Base-by-base conservation (phyloP, 305 asterid species). In the Stenogyne calaminthoides region DNA sequence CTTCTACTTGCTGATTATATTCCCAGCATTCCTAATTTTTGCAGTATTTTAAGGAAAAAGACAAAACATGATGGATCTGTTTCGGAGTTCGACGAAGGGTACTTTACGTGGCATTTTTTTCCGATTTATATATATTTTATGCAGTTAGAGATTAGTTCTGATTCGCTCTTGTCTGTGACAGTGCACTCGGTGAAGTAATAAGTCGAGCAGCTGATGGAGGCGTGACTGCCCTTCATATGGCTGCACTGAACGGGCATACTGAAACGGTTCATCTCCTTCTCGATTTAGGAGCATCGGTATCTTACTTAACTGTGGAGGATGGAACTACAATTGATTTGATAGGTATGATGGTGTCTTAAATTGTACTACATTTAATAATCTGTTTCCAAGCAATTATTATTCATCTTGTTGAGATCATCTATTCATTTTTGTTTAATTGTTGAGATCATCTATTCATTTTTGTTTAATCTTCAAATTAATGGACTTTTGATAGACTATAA, bases 181-280 rank as follows among this genome's bases (percentile, higher is more conserved):
- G 97, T 78, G 91, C 86, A 61, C 89, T 92, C 19, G 70, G 62
- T 73, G 91, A 84, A 79, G 90, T 86, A 55, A 84, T 92, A 80
- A 86, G 82, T 40, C 85, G 87, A 79, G 84, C 97, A 42, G 98
- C 97, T 51, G 97, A 90, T 86, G 98, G 97, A 39, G 96, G 98
- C 51, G 84, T 90, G 49, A 88, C 91, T 11, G 90, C 98, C 80
- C 91, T 91, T 77, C 98, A 92, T 78, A 92, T 90, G 98, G 93
- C 97, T 55, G 91, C 97, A 9, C 75, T 92, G 61, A 92, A 92
- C 37, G 96, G 98, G 64, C 98, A 92, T 69, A 75, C 76, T 62
- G 96, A 92, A 80, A 78, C 94, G 2, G 84, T 90, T 76, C 97
- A 84, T 65, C 85, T 92, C 64, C 89, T 92, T 77, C 84, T 92